These are phyloP conservation scores for Macaranga tanarius DNA, from an alignment of 441 rosid species.

Conservation along the genomic window DNA sequence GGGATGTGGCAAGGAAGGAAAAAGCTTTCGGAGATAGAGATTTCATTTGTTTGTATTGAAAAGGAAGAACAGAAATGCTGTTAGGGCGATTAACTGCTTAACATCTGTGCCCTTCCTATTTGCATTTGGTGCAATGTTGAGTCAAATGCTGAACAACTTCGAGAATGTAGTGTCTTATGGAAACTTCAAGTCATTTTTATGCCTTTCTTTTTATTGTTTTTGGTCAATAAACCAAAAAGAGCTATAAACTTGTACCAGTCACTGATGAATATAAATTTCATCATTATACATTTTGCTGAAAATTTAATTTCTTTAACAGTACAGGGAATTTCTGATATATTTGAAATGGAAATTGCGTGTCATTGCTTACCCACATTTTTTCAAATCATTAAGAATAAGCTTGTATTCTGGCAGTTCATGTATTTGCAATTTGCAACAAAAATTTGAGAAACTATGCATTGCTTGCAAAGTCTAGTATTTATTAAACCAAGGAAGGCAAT, in stretches of 20 bases:
- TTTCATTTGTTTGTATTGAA: background rate
- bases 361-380: background rate
- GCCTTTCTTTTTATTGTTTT: no score
- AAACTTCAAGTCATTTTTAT: background rate
- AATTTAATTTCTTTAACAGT: background rate
- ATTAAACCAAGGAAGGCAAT: background rate
- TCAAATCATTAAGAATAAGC: background rate
- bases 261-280: background rate
- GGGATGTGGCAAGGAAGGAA: background rate
- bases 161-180: background rate
- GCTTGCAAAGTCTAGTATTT: background rate
- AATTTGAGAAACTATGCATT: background rate
- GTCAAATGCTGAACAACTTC: background rate
- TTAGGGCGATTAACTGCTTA: background rate
- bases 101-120: background rate
- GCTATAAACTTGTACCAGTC: background rate
- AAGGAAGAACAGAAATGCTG: background rate
- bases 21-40: background rate
- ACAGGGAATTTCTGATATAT: background rate
- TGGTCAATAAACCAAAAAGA: no score
- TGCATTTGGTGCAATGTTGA: background rate
- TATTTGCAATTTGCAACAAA: background rate
- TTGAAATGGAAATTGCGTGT: background rate
- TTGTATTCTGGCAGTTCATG: background rate
- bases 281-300: background rate